These are phyloP conservation scores for Cutaneotrichosporon cutaneum DNA, from an alignment of 1,284 basidiomycete genomes.

Conservation along the genomic window DNA sequence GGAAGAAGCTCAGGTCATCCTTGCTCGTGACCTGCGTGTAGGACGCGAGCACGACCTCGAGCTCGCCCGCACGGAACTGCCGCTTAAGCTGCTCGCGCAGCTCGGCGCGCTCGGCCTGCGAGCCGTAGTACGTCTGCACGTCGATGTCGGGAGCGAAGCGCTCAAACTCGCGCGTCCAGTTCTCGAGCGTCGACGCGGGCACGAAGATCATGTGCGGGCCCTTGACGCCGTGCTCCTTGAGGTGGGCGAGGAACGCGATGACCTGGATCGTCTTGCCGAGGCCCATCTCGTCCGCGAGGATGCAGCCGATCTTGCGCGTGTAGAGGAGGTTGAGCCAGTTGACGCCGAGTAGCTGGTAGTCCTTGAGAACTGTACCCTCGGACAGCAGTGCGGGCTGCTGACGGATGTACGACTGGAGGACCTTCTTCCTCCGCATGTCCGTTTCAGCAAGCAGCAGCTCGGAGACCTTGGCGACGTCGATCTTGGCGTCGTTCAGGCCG, in stretches of 20 bases:
- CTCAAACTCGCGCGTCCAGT: constrained; percentile 96
- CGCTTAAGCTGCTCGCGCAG: constrained; percentile 65
- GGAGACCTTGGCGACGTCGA: constrained; percentile 49
- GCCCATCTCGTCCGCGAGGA: constrained; percentile 98
- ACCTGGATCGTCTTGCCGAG: constrained; percentile 91
- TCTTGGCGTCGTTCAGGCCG: constrained; percentile 51
- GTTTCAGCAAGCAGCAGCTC: constrained; percentile 44
- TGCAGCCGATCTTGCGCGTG: constrained; percentile 78
- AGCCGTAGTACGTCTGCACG: constrained; percentile 91
- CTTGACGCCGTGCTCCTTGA: constrained; percentile 71
- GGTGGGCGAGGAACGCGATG: constrained; percentile 88
- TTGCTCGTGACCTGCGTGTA: constrained; percentile 89
- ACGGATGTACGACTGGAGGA: constrained; percentile 59
- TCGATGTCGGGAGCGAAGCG: constrained; percentile 80
- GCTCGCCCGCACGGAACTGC: constrained; percentile 64
- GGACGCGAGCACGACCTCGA: constrained; percentile 94
- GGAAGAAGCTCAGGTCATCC: constrained; percentile 86
- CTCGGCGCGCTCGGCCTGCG: constrained; percentile 78
- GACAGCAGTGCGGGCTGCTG: constrained; percentile 72
- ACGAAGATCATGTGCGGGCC: constrained; percentile 95
- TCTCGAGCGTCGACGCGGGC: constrained; percentile 94
- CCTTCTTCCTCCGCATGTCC: constrained; percentile 42
- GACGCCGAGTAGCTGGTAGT: constrained; percentile 95
- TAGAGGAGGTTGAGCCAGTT: constrained; percentile 95
- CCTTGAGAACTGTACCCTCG: constrained; percentile 76